Conservation (phyloP, 257 asterid species). For the Nemophila menziesii region DNA sequence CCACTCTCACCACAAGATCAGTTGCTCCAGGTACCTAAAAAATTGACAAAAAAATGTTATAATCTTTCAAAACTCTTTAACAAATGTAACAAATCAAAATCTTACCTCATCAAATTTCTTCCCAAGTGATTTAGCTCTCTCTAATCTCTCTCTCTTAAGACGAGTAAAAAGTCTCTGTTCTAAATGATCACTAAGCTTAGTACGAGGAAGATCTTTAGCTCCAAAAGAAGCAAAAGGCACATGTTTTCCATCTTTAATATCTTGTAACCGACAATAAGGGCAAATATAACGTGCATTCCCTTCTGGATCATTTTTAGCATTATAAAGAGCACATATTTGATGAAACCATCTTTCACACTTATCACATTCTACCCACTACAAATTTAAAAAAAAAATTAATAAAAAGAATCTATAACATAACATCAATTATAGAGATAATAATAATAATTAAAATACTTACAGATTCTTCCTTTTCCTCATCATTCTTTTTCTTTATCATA, state of each 20-base stretch:
- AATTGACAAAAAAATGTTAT: slow-evolving; percentile 18
- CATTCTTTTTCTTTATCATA: slow-evolving; percentile 34
- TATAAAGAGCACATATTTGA: slow-evolving; percentile 65
- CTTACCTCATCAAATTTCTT: slow-evolving; percentile 45
- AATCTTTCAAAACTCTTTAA: too few relatives aligned
- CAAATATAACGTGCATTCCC: slow-evolving; percentile 40
- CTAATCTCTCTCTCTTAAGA: slow-evolving; percentile 47
- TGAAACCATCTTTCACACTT: slow-evolving; percentile 64
- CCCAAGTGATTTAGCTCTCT: slow-evolving; percentile 38
- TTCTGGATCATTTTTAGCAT: slow-evolving; percentile 32
- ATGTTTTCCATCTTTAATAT: slow-evolving; percentile 26
- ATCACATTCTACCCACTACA: slow-evolving; percentile 74
- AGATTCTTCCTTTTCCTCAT: slow-evolving; percentile 29
- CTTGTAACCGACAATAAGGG: slow-evolving; percentile 45
- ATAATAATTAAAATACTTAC: slow-evolving; percentile 27
- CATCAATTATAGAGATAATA: slow-evolving; percentile 2
- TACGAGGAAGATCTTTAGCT: slow-evolving; percentile 58
- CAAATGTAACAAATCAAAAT: neutral
- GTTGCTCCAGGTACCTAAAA: slow-evolving; percentile 54
- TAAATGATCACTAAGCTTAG: slow-evolving; percentile 56
- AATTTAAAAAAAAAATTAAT: slow-evolving; percentile 13
- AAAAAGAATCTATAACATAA: slow-evolving; percentile 3
- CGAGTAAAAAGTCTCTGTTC: slow-evolving; percentile 45
- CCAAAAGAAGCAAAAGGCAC: slow-evolving; percentile 23
- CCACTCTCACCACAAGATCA: slow-evolving; percentile 61